Evolutionary conservation across 2,329 filamentous ascomycete species (phyloP).

Genomic region (Bipolaris cookei): DNA sequence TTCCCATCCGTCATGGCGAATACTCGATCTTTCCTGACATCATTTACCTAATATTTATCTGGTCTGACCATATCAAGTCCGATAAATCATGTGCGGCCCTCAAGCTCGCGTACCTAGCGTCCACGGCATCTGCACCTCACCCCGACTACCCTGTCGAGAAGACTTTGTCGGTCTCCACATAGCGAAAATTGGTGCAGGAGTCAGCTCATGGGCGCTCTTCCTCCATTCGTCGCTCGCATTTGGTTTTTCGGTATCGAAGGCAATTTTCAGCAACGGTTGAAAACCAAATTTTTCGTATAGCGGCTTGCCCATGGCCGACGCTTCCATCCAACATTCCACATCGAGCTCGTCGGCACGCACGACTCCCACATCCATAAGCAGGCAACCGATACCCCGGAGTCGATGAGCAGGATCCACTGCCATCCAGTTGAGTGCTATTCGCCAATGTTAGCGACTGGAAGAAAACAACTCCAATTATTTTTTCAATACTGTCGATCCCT

Average conservation of each 20-base stretch:
- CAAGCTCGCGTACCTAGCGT: constrained; percentile 9
- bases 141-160: constrained; percentile 18
- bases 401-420: constrained; percentile 46
- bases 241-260: constrained; percentile 36
- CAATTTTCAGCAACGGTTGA: constrained; percentile 36
- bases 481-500: neutral
- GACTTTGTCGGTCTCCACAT: constrained; percentile 46
- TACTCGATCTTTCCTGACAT: neutral
- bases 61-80: neutral
- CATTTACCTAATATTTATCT: neutral
- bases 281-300: constrained; percentile 47
- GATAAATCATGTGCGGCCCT: neutral
- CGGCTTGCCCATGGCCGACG: constrained; percentile 44
- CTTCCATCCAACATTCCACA: constrained; percentile 50
- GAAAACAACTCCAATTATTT: neutral
- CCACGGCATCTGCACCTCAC: constrained; percentile 34
- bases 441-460: constrained; percentile 17
- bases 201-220: constrained; percentile 44
- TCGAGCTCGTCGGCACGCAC: constrained; percentile 42
- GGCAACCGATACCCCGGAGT: constrained; percentile 44
- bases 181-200: constrained; percentile 34
- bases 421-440: constrained; percentile 46
- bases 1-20: neutral
- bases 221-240: constrained; percentile 41
- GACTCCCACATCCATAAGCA: constrained; percentile 46